Evolutionary conservation across 352 stramenopile species (phyloP), one percentile per base, ranked within the genome.

Genomic region (Phytophthora multivora): DNA sequence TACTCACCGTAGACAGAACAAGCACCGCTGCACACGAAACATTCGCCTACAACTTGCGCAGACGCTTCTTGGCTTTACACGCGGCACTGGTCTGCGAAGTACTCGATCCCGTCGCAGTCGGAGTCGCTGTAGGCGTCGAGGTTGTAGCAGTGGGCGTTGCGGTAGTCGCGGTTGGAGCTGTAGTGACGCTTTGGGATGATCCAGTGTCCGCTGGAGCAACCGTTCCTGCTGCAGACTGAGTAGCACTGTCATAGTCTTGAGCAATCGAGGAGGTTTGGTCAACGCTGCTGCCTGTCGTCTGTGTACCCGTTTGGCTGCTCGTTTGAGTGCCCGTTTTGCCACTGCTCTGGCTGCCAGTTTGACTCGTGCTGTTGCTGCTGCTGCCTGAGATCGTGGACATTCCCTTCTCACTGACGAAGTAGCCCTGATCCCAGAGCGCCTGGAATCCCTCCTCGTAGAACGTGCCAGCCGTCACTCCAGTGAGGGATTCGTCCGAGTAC

Each of bases 351-450:
- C 28, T 33, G 28, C 31, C 33, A 0, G 47, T 50, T 16, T 69
- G 61, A 41, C 36, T 66, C 7, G 53, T 63, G n/a, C 36, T 66
- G 26, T 42, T 53, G 19, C 52, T 69, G 31, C 26, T 53, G 35
- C 36, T 63, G 33, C 49, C 57, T 15, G 53, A 59, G 50, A 65
- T 69, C 40, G 57, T 59, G 12, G 65, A 26, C 62, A 72, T 72
- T 0, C 63, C 57, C 33, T 66, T 16, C 38, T 69, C 47, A n/a
- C 65, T 63, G 21, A 90, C 80, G 42, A 89, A 89, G 66, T 80
- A 89, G 1, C 83, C 83, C 56, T 90, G 69, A 61, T 92, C 71
- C 80, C 81, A 92, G 15, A 92, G 70, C 28, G 59, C 21, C 47
- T 67, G 59, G 48, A 92, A 90, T 19, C 59, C 63, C 1, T 87